A percentile compares a stretch with the other conserved stretches of the same genome.
phyloP scores from a whole-genome alignment of 1,139 yeast species.

The Zygotorulaspora mrakii region DNA sequence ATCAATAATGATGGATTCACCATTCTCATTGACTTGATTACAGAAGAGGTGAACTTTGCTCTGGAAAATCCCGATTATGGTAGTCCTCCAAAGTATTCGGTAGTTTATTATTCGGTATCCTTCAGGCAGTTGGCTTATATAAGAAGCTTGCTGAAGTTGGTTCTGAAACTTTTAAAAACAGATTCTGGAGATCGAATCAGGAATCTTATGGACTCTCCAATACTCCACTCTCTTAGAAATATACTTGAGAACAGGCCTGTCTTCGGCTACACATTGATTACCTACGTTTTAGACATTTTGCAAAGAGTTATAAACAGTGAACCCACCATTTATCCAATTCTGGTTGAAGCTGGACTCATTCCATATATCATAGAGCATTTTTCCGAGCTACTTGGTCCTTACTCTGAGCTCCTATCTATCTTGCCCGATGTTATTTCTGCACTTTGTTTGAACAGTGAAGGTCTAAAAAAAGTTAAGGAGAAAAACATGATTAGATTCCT shows the following conservation, averaged over 20 bases:
- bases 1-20: slow-evolving; percentile 64
- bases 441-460: slow-evolving; percentile 71
- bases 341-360: slow-evolving; percentile 74
- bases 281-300: slow-evolving; percentile 63
- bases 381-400: slow-evolving; percentile 49
- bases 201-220: slow-evolving; percentile 79
- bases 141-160: slow-evolving; percentile 54
- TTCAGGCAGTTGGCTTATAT: slow-evolving; percentile 63
- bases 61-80: slow-evolving; percentile 52
- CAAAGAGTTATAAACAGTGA: slow-evolving; percentile 80
- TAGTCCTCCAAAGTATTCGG: slow-evolving; percentile 51
- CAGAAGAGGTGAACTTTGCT: slow-evolving; percentile 66
- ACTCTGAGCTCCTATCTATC: slow-evolving; percentile 55
- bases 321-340: slow-evolving; percentile 81
- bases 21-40: slow-evolving; percentile 55
- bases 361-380: slow-evolving; percentile 60
- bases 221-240: slow-evolving; percentile 57
- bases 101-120: slow-evolving; percentile 57
- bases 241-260: slow-evolving; percentile 54
- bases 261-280: slow-evolving; percentile 69
- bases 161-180: slow-evolving; percentile 59
- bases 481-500: slow-evolving; percentile 46
- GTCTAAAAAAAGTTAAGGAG: slow-evolving; percentile 55
- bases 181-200: slow-evolving; percentile 83
- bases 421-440: slow-evolving; percentile 83